Base-by-base conservation (phyloP, 176 grass and related monocot genomes). In the Paspalum notatum region DNA sequence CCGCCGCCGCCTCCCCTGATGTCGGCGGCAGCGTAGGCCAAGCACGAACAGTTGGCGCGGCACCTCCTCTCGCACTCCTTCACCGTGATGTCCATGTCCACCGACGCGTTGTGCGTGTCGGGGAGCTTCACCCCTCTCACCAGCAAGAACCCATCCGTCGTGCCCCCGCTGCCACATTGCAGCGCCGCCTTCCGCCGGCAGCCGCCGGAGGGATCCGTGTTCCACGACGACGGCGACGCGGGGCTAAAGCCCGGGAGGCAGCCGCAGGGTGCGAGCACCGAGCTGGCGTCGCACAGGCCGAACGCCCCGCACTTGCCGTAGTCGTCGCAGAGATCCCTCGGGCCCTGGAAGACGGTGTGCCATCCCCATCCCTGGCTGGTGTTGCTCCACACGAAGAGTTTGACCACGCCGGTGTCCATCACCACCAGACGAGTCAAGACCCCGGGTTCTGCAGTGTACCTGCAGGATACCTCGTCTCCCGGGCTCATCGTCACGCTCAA, bases 1-100 rank as follows among this genome's bases (percentile, higher is more conserved):
- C 32, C 10, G 76, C 39, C 83, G 71, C 1, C 58, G 22, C 81
- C 62, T 65, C 86, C 78, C 4, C 47, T 0, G 47, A 81, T 74
- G 12, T 75, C 77, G 0, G 69, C 77, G 20, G 77, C 68, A n/a
- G 92, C 86, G 53, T 94, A 94, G 38, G 89, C 89, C 58, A 80
- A 6, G 37, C 92, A 94, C 6, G 92, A 94, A 27, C 89, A 94
- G 79, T 94, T 71, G 6, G 62, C 62, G 20, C 50, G 41, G 76
- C 89, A 94, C 66, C 83, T 47, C 56, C 16, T 71, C 49, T 32
- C 54, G 73, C 77, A 88, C 40, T 71, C 46, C 69, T 88, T n/a
- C 69, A 77, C 14, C 45, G 25, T 71, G 7, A 66, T 22, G 39
- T 7, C 20, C 37, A 8, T 80, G 68, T 94, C 89, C 20, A 68